phyloP scores from a whole-genome alignment of 768 basidiomycete genomes.

The Boletus reticuloceps region DNA sequence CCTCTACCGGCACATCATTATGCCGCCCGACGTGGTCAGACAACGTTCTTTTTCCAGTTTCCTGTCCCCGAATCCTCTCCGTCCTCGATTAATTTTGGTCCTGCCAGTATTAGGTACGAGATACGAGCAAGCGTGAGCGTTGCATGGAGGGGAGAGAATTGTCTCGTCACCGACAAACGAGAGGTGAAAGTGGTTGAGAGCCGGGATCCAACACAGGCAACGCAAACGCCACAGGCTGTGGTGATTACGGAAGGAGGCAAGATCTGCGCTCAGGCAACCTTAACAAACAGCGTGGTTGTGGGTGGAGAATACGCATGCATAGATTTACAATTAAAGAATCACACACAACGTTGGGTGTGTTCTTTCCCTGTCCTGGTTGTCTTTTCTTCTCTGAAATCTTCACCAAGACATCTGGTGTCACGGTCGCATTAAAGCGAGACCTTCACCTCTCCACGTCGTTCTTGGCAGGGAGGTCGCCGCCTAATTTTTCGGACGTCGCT shows the following conservation, averaged over 20 bases:
- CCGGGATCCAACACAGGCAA: conserved; percentile 35
- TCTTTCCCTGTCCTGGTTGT: not conserved
- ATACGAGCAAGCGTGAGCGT: conserved; percentile 70
- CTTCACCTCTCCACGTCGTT: conserved; percentile 50
- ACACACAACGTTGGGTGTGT: conserved; percentile 73
- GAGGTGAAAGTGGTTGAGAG: conserved; percentile 64
- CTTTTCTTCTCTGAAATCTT: conserved; percentile 2
- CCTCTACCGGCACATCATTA: conserved; percentile 63
- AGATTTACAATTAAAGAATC: conserved; percentile 79
- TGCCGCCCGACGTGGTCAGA: conserved; percentile 71
- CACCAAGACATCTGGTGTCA: conserved; percentile 63
- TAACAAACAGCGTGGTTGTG: conserved; percentile 61
- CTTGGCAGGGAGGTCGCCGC: conserved; percentile 22
- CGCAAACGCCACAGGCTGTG: conserved; percentile 51
- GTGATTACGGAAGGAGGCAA: conserved; percentile 77
- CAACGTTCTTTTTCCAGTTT: conserved; percentile 80
- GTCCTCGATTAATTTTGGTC: conserved; percentile 67
- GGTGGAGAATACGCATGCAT: conserved; percentile 71
- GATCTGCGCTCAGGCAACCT: conserved; percentile 68
- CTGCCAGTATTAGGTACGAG: conserved; percentile 70
- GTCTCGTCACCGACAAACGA: conserved; percentile 61
- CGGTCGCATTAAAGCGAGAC: conserved; percentile 56
- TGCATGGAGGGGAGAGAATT: conserved; percentile 70
- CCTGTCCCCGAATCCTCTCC: conserved; percentile 67
- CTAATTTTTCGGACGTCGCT: conserved; percentile 61